Evolutionary conservation across 305 asterid species (phyloP), one percentile per base, ranked within the genome.

Genomic region (Rubia tinctorum): DNA sequence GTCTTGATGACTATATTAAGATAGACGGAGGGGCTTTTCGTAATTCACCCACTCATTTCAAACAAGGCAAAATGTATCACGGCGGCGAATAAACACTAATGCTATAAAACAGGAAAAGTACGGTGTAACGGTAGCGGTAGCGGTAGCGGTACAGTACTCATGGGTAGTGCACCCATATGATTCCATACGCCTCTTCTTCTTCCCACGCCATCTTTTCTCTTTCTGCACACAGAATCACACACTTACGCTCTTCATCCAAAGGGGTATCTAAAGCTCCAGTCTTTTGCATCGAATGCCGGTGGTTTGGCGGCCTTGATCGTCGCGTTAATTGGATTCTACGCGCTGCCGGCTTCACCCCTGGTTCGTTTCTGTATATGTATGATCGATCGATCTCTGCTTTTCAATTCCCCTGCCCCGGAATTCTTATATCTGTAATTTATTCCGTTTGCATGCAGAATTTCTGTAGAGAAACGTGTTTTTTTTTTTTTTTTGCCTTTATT

Each of bases 361-460:
- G 73, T 53, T 30, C 15, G 37, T 53, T 3, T 25, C 8, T 34
- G 25, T 37, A 27, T 9, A 10, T 62, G 3, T 47, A 1, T 45
- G 49, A 10, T 30, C 6, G 7, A 62, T 62, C 27, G 2, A 30
- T 30, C n/a, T 42, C 18, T 13, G 43, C 0, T 11, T 30, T 11
- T 62, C 20, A 5, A 17, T 51, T 17, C 59, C 6, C 59, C 59
- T 20, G 10, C 18, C 17, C 9, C 59, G 59, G 59, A 51, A 51
- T 0, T 51, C 55, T 49, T 14, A 49, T 49, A n/a, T 14, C 55
- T 49, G 3, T n/a, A 63, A 34, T 34, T 34, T 63, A 30, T 14
- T 63, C 44, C 22, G 47, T 30, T 20, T 63, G 44, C 43, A 34
- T 63, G 68, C 68, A 63, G 68, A 30, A 63, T 62, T 63, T 63